Percentiles rank a stretch among this genome's conserved stretches.
phyloP scores from a whole-genome alignment of 768 basidiomycete genomes.

The Lactarius tabidus region DNA sequence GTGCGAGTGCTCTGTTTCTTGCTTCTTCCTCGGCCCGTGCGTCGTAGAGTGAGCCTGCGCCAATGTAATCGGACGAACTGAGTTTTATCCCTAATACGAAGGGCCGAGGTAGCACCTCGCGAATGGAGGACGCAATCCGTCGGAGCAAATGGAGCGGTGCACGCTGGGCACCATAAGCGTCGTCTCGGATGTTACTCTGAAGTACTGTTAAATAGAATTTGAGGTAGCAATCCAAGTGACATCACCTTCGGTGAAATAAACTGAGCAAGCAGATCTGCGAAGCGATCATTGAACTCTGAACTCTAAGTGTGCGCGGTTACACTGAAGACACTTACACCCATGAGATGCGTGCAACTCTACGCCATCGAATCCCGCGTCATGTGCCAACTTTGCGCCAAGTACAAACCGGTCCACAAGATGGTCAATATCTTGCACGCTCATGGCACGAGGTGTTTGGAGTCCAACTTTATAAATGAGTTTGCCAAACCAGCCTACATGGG shows the following conservation, averaged over 20 bases:
- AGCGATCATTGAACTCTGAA: neutral
- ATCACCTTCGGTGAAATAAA: slow-evolving; percentile 71
- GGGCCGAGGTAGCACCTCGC: slow-evolving; percentile 45
- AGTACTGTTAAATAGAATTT: neutral
- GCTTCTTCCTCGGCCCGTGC: slow-evolving; percentile 30
- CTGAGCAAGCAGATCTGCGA: slow-evolving; percentile 68
- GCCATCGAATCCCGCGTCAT: slow-evolving; percentile 76
- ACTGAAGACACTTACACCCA: slow-evolving; percentile 57
- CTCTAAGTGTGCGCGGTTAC: neutral
- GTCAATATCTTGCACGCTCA: slow-evolving; percentile 59
- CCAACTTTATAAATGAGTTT: slow-evolving; percentile 42
- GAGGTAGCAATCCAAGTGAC: neutral
- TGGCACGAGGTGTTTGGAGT: slow-evolving; percentile 61
- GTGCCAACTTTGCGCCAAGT: slow-evolving; percentile 59
- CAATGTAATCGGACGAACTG: slow-evolving; percentile 71
- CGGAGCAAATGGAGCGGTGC: slow-evolving; percentile 56
- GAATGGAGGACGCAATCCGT: slow-evolving; percentile 53
- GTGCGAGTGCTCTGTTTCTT: slow-evolving; percentile 48
- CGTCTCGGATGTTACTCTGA: slow-evolving; percentile 52
- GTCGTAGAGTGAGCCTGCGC: slow-evolving; percentile 29
- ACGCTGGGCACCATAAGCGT: slow-evolving; percentile 49
- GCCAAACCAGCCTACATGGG: slow-evolving; percentile 32
- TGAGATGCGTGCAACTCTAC: slow-evolving; percentile 82
- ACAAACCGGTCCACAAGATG: slow-evolving; percentile 60
- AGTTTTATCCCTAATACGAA: slow-evolving; percentile 79